These are phyloP conservation scores for Cynara cardunculus DNA, from an alignment of 129 eudicot species.

Conservation along the genomic window DNA sequence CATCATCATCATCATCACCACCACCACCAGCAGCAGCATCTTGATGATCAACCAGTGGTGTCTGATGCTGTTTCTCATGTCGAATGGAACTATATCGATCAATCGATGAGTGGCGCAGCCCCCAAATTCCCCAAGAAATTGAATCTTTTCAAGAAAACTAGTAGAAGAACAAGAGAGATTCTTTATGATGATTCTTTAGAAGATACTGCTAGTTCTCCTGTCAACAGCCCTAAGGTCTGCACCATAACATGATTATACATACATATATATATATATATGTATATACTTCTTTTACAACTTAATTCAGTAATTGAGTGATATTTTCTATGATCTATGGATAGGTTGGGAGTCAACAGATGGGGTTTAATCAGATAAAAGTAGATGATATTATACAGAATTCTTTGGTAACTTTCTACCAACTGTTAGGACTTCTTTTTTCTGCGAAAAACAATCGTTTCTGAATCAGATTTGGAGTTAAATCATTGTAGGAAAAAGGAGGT, in stretches of 20 bases:
- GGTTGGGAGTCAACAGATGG: constrained; percentile 41
- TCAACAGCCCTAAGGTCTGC: constrained; percentile 73
- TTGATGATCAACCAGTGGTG: constrained; percentile 15
- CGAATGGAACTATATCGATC: constrained; percentile 14
- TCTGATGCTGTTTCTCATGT: constrained; percentile 66
- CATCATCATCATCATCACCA: not conserved
- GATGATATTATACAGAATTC: constrained; percentile 27
- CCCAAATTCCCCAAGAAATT: constrained; percentile 39
- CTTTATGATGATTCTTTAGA: constrained; percentile 61
- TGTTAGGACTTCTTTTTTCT: not conserved
- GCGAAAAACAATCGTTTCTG: not conserved
- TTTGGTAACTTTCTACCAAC: constrained; percentile 27
- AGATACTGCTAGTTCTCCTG: constrained; percentile 91
- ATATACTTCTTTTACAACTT: not conserved
- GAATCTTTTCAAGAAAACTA: constrained; percentile 40
- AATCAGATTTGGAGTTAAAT: not conserved
- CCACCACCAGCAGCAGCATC: not conserved
- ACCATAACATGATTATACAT: not conserved
- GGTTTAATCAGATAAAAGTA: constrained; percentile 32
- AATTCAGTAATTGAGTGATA: not conserved
- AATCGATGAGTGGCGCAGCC: constrained; percentile 24
- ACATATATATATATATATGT: not conserved
- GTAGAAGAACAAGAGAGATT: constrained; percentile 34
- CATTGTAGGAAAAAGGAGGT: constrained; percentile 33
- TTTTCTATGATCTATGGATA: constrained; percentile 6